Conservation (phyloP, 176 grass and related monocot genomes). For the Thinopyrum elongatum region DNA sequence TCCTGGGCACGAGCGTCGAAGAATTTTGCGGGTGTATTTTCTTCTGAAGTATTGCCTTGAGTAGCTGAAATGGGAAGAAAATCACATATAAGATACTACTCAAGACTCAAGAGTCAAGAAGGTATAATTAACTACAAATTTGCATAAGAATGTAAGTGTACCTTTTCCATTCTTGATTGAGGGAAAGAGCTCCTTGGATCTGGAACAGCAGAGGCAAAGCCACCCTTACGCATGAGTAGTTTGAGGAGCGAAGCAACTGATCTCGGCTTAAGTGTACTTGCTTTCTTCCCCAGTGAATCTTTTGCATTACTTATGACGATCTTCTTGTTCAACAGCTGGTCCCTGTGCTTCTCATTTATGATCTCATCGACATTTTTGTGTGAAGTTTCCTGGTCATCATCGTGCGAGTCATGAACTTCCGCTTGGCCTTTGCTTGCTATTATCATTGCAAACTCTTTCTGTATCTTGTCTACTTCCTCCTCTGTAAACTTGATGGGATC, state of each 20-base stretch:
- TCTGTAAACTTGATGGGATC: constrained; percentile 41
- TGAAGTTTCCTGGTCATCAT: constrained; percentile 25
- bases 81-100: constrained; percentile 18
- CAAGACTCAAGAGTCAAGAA: neutral
- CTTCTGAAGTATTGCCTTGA: constrained; percentile 75
- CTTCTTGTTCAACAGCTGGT: constrained; percentile 27
- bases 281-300: constrained; percentile 40
- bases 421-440: constrained; percentile 33
- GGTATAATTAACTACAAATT: neutral
- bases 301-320: constrained; percentile 52
- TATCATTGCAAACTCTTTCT: constrained; percentile 52
- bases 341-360: constrained; percentile 27
- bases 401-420: constrained; percentile 13
- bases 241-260: constrained; percentile 60
- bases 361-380: constrained; percentile 10
- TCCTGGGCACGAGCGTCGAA: constrained; percentile 28
- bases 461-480: constrained; percentile 60
- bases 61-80: constrained; percentile 36
- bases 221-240: constrained; percentile 53
- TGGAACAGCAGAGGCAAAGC: constrained; percentile 41
- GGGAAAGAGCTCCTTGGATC: constrained; percentile 57
- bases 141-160: constrained; percentile 15
- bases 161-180: constrained; percentile 88
- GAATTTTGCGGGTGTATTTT: constrained; percentile 77
- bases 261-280: constrained; percentile 48